phyloP scores from a whole-genome alignment of 306 rosid genomes.

The Cicer arietinum region DNA sequence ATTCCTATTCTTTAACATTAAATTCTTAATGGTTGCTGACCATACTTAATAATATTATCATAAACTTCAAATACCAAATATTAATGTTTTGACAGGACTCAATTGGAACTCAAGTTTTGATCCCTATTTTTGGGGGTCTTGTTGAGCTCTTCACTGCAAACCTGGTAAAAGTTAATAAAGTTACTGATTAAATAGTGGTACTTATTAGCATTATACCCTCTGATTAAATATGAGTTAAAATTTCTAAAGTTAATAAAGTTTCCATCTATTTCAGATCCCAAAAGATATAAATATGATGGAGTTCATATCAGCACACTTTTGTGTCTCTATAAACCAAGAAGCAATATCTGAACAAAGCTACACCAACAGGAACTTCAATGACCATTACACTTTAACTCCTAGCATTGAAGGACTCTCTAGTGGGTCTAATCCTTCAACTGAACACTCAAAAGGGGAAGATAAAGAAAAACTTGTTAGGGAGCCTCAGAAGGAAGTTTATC shows the following conservation, averaged over 20 bases:
- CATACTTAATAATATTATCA: slow-evolving; percentile 29
- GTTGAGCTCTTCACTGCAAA: slow-evolving; percentile 72
- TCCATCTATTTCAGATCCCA: slow-evolving; percentile 60
- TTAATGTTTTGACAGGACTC: slow-evolving; percentile 53
- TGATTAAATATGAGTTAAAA: not conserved
- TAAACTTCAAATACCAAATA: slow-evolving; percentile 9
- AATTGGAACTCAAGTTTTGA: slow-evolving; percentile 69
- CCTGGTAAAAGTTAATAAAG: slow-evolving; percentile 47
- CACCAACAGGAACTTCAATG: slow-evolving; percentile 43
- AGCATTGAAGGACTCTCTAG: slow-evolving; percentile 66
- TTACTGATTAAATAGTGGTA: slow-evolving; percentile 10
- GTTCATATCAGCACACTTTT: slow-evolving; percentile 54
- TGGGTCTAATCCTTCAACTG: slow-evolving; percentile 63
- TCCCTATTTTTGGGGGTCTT: slow-evolving; percentile 75
- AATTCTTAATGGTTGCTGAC: slow-evolving; percentile 5
- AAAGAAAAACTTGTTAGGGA: slow-evolving; percentile 36
- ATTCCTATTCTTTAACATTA: not conserved
- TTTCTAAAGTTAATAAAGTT: slow-evolving; percentile 1
- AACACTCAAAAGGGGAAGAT: slow-evolving; percentile 49
- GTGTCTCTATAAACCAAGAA: slow-evolving; percentile 54
- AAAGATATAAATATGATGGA: slow-evolving; percentile 59
- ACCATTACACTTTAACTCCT: slow-evolving; percentile 46
- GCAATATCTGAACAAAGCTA: slow-evolving; percentile 39
- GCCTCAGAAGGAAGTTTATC: slow-evolving; percentile 49
- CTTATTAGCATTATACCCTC: not conserved